Conservation (phyloP, 176 grass and related monocot species). For the Bromus sterilis region DNA sequence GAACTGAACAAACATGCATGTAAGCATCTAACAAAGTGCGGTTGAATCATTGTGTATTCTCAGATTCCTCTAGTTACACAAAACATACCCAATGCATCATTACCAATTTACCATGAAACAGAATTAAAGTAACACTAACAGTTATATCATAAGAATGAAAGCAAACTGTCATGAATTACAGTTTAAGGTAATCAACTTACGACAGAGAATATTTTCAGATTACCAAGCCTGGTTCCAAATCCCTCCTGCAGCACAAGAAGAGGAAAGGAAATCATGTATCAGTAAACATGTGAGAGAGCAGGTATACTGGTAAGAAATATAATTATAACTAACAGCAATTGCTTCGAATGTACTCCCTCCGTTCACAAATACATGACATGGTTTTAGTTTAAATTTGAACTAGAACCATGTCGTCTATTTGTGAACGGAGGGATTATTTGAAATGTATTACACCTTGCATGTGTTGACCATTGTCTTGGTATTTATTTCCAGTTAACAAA, state of each 20-base stretch:
- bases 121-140: not conserved
- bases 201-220: conserved; percentile 39
- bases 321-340: not conserved
- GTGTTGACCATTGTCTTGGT: not conserved
- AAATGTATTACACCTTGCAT: not conserved
- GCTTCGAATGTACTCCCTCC: not conserved
- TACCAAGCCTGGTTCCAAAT: not conserved
- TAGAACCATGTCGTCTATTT: no score
- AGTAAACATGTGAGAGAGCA: not conserved
- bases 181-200: not conserved
- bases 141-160: not conserved
- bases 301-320: not conserved
- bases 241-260: conserved; percentile 24
- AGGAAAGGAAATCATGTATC: not conserved
- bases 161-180: not conserved
- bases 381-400: no score
- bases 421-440: no score
- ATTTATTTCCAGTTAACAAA: not conserved
- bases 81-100: not conserved
- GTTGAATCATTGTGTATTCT: not conserved
- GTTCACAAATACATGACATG: no score
- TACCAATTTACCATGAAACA: not conserved
- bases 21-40: not conserved
- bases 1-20: not conserved
- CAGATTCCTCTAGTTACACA: not conserved